Evolutionary conservation across 2,329 filamentous ascomycete genomes (phyloP), one percentile per base, ranked within the genome.

Genomic region (Diaporthe citrichinensis): DNA sequence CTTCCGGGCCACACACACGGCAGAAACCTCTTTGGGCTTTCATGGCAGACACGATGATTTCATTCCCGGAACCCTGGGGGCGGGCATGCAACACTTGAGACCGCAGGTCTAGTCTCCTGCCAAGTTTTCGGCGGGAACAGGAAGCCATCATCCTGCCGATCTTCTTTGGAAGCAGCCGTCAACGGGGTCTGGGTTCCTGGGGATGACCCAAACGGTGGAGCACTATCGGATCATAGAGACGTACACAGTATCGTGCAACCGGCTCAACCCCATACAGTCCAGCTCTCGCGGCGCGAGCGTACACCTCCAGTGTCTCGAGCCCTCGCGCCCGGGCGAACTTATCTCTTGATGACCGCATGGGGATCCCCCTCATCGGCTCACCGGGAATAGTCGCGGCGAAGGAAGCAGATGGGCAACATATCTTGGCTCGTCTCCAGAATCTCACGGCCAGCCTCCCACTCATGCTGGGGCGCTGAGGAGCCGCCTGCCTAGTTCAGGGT

Each of bases 401-500:
- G 61, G 51, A 71, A 61, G 69, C 41, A 15, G 44, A 39, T 20
- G 49, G 65, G 46, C 57, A 41, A 25, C 28, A 6, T 31, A 62
- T 49, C 57, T 55, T 59, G 71, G 69, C 34, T 34, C n/a, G 49
- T 55, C 65, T 55, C 31, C 65, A 69, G 65, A 68, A 20, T 36
- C 31, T 57, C 57, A 25, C 28, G 55, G 28, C 67, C 69, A 36
- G 28, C 25, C 10, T 49, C 41, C 28, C 61, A 53, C 44, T 39
- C 20, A 51, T 51, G 28, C 62, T n/a, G 61, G 68, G 53, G 53
- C 53, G 34, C 36, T 53, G 44, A 72, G 46, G 71, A 72, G 71
- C 71, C 71, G 71, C 71, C 36, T 65, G 58, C 58, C 41, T 61
- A 72, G 69, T 61, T 55, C 71, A 55, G 71, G 58, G 58, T 46